These are phyloP conservation scores for Remersonia thermophila DNA, from an alignment of 2,329 filamentous ascomycete species.

Conservation along the genomic window DNA sequence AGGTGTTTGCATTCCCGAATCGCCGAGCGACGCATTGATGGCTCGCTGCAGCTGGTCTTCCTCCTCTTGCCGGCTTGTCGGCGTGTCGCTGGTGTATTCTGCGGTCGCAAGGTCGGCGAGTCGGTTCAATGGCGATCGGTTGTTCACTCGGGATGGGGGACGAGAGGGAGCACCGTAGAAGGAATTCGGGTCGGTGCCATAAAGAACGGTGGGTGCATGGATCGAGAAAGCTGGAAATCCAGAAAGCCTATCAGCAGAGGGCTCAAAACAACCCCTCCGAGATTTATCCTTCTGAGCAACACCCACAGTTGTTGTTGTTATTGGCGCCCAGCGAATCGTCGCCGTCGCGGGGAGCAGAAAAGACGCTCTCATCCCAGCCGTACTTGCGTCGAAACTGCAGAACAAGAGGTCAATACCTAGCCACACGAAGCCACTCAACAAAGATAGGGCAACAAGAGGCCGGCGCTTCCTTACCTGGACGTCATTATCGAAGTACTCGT, in stretches of 20 bases:
- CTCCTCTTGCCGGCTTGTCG: constrained; percentile 29
- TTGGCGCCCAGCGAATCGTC: constrained; percentile 6
- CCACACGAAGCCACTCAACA: constrained; percentile 7
- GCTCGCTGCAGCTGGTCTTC: constrained; percentile 46
- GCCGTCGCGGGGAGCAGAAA: constrained; percentile 41
- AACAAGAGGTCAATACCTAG: no score
- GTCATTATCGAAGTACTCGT: constrained; percentile 40
- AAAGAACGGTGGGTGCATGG: constrained; percentile 33
- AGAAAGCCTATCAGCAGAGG: constrained; percentile 2
- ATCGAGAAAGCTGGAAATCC: constrained; percentile 35
- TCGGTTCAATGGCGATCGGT: constrained; percentile 43
- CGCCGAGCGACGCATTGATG: constrained; percentile 41
- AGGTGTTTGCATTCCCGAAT: constrained; percentile 31
- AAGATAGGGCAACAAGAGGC: constrained; percentile 5
- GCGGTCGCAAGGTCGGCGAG: constrained; percentile 27
- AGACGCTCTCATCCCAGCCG: constrained; percentile 44
- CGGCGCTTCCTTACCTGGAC: constrained; percentile 25
- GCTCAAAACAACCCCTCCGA: no score
- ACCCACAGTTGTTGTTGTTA: no score
- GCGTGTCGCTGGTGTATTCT: constrained; percentile 27
- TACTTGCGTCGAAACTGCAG: constrained; percentile 36
- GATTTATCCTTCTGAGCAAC: not conserved
- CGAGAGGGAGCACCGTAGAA: constrained; percentile 39
- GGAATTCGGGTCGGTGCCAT: constrained; percentile 30
- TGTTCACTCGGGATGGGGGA: constrained; percentile 48